phyloP scores from a whole-genome alignment of 495 filamentous ascomycete genomes.

The Tuber borchii region DNA sequence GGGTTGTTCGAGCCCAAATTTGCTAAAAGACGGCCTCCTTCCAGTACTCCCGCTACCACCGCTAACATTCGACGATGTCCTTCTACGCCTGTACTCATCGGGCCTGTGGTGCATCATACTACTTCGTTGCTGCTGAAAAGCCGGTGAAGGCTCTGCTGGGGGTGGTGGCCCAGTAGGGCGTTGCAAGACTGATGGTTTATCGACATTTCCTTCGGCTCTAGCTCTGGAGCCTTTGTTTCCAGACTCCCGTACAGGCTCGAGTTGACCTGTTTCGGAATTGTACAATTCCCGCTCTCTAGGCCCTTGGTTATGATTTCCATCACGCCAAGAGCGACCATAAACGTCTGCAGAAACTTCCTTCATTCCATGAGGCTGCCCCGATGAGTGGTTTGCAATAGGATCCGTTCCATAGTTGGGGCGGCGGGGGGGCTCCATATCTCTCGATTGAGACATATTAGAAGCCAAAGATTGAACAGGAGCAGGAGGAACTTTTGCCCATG shows the following conservation, averaged over 20 bases:
- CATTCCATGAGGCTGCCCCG: constrained; percentile 48
- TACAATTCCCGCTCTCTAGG: constrained; percentile 66
- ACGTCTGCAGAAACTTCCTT: constrained; percentile 92
- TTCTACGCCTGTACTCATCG: constrained; percentile 65
- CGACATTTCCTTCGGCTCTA: constrained; percentile 58
- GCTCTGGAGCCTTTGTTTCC: constrained; percentile 58
- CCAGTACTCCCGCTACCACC: constrained; percentile 70
- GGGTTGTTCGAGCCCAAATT: constrained; percentile 32
- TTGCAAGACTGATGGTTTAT: constrained; percentile 76
- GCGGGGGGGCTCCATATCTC: constrained; percentile 15
- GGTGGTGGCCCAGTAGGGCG: constrained; percentile 53
- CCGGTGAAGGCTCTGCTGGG: constrained; percentile 82
- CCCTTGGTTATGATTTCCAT: constrained; percentile 52
- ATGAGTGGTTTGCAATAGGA: constrained; percentile 46
- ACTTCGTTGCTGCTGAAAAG: constrained; percentile 76
- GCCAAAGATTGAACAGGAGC: not conserved
- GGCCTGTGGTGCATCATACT: constrained; percentile 54
- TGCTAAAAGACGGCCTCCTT: constrained; percentile 39
- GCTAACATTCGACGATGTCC: constrained; percentile 91
- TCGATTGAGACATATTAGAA: constrained; percentile 3
- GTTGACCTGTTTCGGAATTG: constrained; percentile 88
- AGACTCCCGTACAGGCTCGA: constrained; percentile 75
- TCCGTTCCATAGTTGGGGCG: constrained; percentile 26
- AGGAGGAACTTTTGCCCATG: constrained; percentile 38
- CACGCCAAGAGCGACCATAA: constrained; percentile 81